These are phyloP conservation scores for Spirogloea muscicola DNA, from an alignment of 139 green algal species.

Conservation along the genomic window DNA sequence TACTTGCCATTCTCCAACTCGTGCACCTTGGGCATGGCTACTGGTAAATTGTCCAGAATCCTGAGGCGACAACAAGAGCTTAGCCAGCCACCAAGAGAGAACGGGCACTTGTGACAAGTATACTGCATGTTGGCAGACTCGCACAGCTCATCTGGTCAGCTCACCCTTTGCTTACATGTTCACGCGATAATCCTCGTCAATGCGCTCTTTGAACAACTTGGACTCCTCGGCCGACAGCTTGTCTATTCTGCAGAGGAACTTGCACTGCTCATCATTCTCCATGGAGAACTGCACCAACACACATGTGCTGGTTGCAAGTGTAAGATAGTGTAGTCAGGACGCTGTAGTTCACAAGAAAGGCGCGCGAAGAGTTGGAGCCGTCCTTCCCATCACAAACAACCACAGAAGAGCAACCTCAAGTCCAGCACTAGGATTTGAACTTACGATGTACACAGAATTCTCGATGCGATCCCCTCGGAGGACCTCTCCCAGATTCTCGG, in stretches of 20 bases:
- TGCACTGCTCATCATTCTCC: constrained; percentile 86
- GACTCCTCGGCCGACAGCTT: constrained; percentile 65
- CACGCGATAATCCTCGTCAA: constrained; percentile 95
- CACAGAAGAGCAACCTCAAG: not conserved
- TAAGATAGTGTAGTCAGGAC: not conserved
- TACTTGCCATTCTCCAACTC: constrained; percentile 70
- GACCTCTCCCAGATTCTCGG: constrained; percentile 96
- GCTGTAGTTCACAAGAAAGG: not conserved
- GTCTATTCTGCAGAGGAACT: constrained; percentile 84
- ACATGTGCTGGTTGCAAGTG: not conserved
- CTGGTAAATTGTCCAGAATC: constrained; percentile 98
- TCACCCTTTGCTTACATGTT: constrained; percentile 80
- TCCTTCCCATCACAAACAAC: not conserved
- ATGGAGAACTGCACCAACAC: constrained; percentile 76
- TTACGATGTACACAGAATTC: constrained; percentile 83
- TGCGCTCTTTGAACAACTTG: constrained; percentile 74
- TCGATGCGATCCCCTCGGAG: constrained; percentile 95
- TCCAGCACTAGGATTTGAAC: not conserved
- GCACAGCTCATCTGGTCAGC: not conserved
- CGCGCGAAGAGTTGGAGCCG: not conserved
- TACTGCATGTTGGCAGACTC: not conserved
- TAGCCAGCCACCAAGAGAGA: not conserved
- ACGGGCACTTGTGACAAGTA: not conserved
- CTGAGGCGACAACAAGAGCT: constrained; percentile 5
- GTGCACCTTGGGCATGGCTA: constrained; percentile 83